Base-by-base conservation (phyloP, 768 basidiomycete genomes). In the Agrocybe praecox region DNA sequence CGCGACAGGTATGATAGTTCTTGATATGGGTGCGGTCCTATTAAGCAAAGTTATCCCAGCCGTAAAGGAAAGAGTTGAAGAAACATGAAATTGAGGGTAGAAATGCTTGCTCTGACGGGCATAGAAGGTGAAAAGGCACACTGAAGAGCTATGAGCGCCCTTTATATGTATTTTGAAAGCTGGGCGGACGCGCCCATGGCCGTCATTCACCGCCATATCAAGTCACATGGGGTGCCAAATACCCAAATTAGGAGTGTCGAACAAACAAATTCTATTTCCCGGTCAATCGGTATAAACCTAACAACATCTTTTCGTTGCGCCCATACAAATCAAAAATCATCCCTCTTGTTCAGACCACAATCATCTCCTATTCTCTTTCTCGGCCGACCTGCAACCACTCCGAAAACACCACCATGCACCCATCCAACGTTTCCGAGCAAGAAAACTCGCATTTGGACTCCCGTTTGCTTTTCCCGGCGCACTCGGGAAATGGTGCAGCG, bases 201-300 rank as follows among this genome's bases (percentile, higher is more conserved):
- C 61, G 61, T 57, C 64, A 62, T 56, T 42, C 32, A 52, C 59
- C 32, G 34, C 17, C 43, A 49, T 54, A 49, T 32, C 15, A 22
- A 53, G 64, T 62, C 62, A 61, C 48, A 24, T 59, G 56, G 42
- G 26, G 26, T 23, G 32, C 49, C 51, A 64, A 64, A 57, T 34
- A 57, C 21, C 55, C 55, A 51, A 44, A 59, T 54, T 45, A 36
- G 54, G 56, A 52, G 55, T 15, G 6, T 33, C 7, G 19, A 52
- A 43, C 55, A 63, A 63, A 66, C 57, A 67, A 61, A 61, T 12
- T n/a, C 56, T 61, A 73, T 70, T 73, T 67, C 72, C 74, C 72
- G 65, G 62, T 59, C 62, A 46, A 70, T 68, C 72, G 72, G 74
- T 63, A 74, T 71, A 76, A 72, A 72, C 73, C 65, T 69, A 64